Base-by-base conservation (phyloP, 495 filamentous ascomycete species). In the Trichocladium uniseriatum region DNA sequence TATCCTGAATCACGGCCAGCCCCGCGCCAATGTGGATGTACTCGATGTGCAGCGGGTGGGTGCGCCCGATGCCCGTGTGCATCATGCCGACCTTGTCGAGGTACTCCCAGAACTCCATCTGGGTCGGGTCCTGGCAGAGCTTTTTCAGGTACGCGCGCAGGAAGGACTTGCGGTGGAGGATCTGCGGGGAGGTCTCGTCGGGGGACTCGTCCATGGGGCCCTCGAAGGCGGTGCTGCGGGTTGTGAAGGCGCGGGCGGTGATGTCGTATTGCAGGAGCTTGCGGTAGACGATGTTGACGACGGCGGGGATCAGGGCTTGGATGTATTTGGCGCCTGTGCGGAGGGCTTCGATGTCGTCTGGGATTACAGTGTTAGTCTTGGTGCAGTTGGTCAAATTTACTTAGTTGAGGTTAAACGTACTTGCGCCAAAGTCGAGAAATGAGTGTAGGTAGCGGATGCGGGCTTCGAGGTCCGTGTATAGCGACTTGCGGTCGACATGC, bases 81-180 rank as follows among this genome's bases (percentile, higher is more conserved):
- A 86, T 86, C 73, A 83, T 75, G 38, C 84, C 84, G 22, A 89
- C 84, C 66, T 87, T 89, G 63, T 87, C 79, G 31, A 87, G 64
- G 60, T 87, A 89, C 51, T 84, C 74, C 82, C 83, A 89, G 58
- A 86, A 87, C 45, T 84, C 81, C 72, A 83, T 79, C 53, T 76
- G 78, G 32, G 76, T 79, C 0, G 83, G 83, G 56, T 87, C 83
- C 11, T 78, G 79, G 60, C 82, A 84, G 10, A 87, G 60, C 59
- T 81, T 83, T 38, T 71, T 77, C 27, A 89, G 68, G 51, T 87
- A 87, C 48, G 78, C 83, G 8, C 81, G 71, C 18, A 89, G 67
- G 62, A 89, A 89, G 73, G 80, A 81, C 68, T 89, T 87, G 51
- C 84, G 79, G 45, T 86, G 80, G 53, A 78, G 60, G 54, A 89